Evolutionary conservation across 1,284 basidiomycete genomes (phyloP), one percentile per base, ranked within the genome.

Genomic region (Ganoderma leucocontextum): DNA sequence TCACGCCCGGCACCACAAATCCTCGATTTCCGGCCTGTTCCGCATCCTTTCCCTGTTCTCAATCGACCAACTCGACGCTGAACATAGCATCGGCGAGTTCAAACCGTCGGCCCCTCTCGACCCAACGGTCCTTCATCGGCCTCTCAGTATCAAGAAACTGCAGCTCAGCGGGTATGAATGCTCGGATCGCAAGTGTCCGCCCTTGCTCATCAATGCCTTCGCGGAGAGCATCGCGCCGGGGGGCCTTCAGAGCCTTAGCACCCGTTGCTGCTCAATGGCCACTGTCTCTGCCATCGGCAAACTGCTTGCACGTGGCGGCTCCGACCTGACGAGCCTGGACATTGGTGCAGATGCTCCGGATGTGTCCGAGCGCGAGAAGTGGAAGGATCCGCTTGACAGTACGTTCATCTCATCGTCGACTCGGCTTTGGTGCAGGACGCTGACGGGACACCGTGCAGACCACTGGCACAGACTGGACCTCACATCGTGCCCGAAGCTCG

Each of bases 41-140:
- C 52, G 52, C 52, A 53, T 53, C 22, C 25, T 53, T 6, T 53
- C 52, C 15, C 52, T 53, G 52, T 53, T 53, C 29, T 29, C 52
- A 8, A 53, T 53, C 25, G 9, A 53, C 52, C 13, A 25, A 4
- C 29, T 33, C 13, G 5, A 17, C 17, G 22, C 5, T 10, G 5
- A 9, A 4, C 13, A 8, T 10, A 25, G 22, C 29, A 13, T 29
- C 8, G 13, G 52, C 25, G 52, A 33, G 22, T 53, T 53, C 52
- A 33, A 25, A 13, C 22, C 29, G 9, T 22, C 47, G 12, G 10
- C 52, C 4, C 52, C 52, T 3, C 15, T 53, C 4, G 29, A 53
- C 29, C 25, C 22, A 5, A 15, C 52, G 12, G 13, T 25, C 25
- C 52, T 53, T 17, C 52, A 29, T 33, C 52, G 29, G 9, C 25